Percentiles rank a stretch among this genome's conserved stretches.
These are phyloP conservation scores for Hymenoscyphus infarciens DNA, from an alignment of 2,329 filamentous ascomycete species.

Conservation along the genomic window DNA sequence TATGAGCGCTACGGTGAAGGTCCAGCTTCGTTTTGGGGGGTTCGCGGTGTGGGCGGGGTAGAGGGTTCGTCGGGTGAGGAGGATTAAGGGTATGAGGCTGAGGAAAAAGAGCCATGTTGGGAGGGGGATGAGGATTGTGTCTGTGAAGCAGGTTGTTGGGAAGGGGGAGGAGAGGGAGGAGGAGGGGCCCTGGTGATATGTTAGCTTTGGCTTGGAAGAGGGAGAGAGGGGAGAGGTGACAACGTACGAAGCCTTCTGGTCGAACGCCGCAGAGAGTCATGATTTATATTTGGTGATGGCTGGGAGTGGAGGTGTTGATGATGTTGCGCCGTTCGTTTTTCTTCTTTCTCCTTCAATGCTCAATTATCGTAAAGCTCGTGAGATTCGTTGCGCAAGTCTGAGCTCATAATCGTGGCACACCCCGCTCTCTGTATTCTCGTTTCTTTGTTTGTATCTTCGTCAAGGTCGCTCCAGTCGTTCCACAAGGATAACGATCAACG, in stretches of 20 bases:
- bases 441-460: neutral
- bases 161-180: conserved; percentile 34
- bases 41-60: conserved; percentile 24
- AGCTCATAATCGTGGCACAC: neutral
- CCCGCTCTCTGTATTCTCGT: neutral
- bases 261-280: conserved; percentile 33
- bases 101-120: conserved; percentile 35
- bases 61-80: conserved; percentile 18
- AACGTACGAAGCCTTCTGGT: conserved; percentile 36
- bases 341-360: neutral
- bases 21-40: conserved; percentile 24
- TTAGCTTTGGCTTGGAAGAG: neutral
- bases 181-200: conserved; percentile 30
- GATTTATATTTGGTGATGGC: neutral
- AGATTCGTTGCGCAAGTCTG: neutral
- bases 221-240: neutral
- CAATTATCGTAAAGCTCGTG: neutral
- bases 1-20: conserved; percentile 17
- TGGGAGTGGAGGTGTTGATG: neutral
- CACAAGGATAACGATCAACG: neutral
- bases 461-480: neutral
- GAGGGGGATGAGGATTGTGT: conserved; percentile 37
- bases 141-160: conserved; percentile 38
- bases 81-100: conserved; percentile 29
- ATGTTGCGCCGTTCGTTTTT: neutral